Evolutionary conservation across 2,329 filamentous ascomycete species (phyloP), one percentile per base, ranked within the genome.

Genomic region (Orbilia quercus): DNA sequence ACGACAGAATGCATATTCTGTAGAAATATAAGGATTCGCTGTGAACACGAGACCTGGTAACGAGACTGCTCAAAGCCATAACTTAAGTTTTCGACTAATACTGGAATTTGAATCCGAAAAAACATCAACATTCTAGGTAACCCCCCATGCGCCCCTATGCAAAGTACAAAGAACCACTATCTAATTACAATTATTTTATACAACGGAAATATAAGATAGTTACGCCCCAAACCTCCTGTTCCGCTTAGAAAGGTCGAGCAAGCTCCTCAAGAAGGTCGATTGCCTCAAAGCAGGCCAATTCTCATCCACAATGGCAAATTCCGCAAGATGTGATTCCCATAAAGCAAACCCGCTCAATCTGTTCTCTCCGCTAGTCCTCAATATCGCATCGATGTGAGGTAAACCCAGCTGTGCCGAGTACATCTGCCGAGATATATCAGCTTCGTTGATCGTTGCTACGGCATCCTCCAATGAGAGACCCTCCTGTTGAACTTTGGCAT

Each of bases 291-390:
- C 57, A 18, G 66, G 66, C 66, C 66, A 71, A 20, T 71, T 71
- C 31, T 71, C 66, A 14, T 71, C 36, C 40, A 71, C 57, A 23
- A 71, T 63, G 7, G 66, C 57, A 51, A 71, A 71, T 31, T 71
- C 66, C 2, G 66, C 66, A 45, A 63, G 66, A 28, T 71, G 66
- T 1, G 66, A 71, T 36, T 71, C 66, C 66, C 66, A 71, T n/a
- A 71, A 36, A 4, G 66, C 66, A 28, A 71, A 71, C 18, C 66
- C 66, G 40, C 66, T 71, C 18, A 71, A 16, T 23, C 66, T 53
- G 36, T 71, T 71, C 58, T 71, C 66, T 1, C 66, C 66, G 22
- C 66, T 71, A 2, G 66, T 71, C 45, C 66, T 63, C 11, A 71
- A 28, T 25, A 71, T 71, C 1, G 57, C 50, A 31, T 71, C 66